Evolutionary conservation across 176 grass and related monocot species (phyloP).

Genomic region (Poa pratensis): DNA sequence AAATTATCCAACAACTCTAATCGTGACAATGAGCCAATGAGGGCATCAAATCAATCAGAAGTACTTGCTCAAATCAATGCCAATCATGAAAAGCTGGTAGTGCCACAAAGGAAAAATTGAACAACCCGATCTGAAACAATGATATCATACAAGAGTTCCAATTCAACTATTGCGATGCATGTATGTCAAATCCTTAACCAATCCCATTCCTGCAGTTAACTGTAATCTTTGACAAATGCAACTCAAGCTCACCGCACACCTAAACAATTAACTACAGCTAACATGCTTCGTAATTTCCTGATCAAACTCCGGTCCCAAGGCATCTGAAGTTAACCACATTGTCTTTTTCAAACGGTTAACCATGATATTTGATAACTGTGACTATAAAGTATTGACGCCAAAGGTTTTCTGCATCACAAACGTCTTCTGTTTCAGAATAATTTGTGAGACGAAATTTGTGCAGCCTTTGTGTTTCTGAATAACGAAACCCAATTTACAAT

Average conservation of each 20-base stretch:
- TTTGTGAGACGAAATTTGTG: background rate
- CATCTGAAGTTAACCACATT: background rate
- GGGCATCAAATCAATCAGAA: constrained; percentile 29
- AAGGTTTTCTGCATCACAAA: background rate
- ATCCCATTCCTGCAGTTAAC: constrained; percentile 13
- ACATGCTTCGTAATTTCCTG: too few species aligned
- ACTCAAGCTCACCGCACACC: background rate
- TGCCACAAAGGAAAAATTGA: constrained; percentile 19
- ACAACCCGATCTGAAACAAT: constrained; percentile 26
- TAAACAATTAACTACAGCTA: background rate
- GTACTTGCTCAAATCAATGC: constrained; percentile 33
- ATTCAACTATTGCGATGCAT: background rate
- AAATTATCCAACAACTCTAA: constrained; percentile 38
- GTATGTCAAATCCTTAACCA: background rate
- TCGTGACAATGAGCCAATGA: constrained; percentile 18
- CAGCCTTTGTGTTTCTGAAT: background rate
- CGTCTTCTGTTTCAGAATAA: background rate
- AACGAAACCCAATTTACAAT: background rate
- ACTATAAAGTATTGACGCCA: background rate
- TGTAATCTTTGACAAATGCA: constrained; percentile 13
- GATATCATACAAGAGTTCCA: constrained; percentile 25
- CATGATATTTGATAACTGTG: background rate
- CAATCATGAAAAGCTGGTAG: constrained; percentile 44
- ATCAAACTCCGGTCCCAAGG: background rate
- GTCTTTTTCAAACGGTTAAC: background rate